A percentile compares a stretch with the other conserved stretches of the same genome.
These are phyloP conservation scores for Didymella sp. DNA, from an alignment of 2,329 filamentous ascomycete genomes.

Conservation along the genomic window DNA sequence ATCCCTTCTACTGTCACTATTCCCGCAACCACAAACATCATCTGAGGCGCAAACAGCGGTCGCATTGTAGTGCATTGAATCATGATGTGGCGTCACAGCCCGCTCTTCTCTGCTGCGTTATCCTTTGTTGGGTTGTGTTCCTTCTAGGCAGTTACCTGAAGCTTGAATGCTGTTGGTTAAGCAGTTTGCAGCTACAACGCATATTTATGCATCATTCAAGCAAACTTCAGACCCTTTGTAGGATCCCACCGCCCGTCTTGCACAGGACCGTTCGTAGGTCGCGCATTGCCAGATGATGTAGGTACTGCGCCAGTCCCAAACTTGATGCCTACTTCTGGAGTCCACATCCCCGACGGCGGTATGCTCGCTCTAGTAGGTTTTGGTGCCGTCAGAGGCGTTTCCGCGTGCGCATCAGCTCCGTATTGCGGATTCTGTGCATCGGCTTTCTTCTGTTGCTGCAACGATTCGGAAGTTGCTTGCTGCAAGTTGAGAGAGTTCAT, in stretches of 20 bases:
- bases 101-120: neutral
- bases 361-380: constrained; percentile 51
- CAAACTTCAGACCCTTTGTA: constrained; percentile 50
- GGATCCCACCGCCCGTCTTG: constrained; percentile 52
- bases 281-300: constrained; percentile 38
- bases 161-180: no score
- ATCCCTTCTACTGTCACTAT: constrained; percentile 14
- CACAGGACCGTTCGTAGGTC: constrained; percentile 44
- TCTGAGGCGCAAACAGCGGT: constrained; percentile 1
- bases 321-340: constrained; percentile 79
- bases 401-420: constrained; percentile 54
- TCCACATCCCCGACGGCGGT: constrained; percentile 68
- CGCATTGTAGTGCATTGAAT: constrained; percentile 2
- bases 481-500: constrained; percentile 65
- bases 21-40: constrained; percentile 11
- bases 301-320: constrained; percentile 64
- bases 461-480: constrained; percentile 49
- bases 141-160: neutral
- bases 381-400: constrained; percentile 62
- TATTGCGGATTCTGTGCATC: constrained; percentile 67
- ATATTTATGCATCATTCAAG: constrained; percentile 24
- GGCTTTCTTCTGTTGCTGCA: constrained; percentile 55
- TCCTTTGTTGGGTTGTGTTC: neutral
- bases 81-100: constrained; percentile 2
- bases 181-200: no score